Evolutionary conservation across 139 green algal genomes (phyloP).

Genomic region (Zygnema circumcarinatum): DNA sequence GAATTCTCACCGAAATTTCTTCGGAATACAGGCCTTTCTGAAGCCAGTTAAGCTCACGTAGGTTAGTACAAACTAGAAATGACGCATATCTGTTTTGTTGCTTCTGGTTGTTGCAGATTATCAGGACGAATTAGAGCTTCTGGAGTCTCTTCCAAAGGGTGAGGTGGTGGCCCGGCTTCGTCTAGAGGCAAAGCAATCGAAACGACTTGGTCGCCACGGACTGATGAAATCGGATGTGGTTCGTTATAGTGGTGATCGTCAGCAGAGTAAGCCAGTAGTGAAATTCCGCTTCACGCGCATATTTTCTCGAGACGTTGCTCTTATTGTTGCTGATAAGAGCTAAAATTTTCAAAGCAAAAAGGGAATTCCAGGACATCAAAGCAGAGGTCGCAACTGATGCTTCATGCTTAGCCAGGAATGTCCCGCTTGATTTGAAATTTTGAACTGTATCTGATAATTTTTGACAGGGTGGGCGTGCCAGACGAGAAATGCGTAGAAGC

Average conservation of each 20-base stretch:
- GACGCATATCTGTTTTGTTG: too few relatives aligned
- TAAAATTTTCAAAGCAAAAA: not conserved
- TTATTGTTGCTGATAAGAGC: not conserved
- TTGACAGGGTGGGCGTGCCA: too few relatives aligned
- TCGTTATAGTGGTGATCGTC: not conserved
- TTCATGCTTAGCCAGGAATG: too few relatives aligned
- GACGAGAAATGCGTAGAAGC: too few relatives aligned
- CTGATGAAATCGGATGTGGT: not conserved
- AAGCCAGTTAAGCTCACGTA: too few relatives aligned
- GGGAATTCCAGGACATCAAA: too few relatives aligned
- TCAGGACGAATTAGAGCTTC: not conserved
- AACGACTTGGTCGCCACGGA: not conserved
- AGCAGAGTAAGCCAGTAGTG: not conserved
- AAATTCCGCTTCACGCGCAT: not conserved
- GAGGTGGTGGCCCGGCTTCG: not conserved
- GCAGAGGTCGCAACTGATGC: too few relatives aligned
- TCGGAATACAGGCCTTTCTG: too few relatives aligned
- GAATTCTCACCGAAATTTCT: too few relatives aligned
- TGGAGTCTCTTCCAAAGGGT: not conserved
- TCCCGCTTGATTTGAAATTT: too few relatives aligned
- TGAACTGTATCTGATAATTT: too few relatives aligned
- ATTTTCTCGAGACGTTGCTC: not conserved
- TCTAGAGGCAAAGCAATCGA: not conserved
- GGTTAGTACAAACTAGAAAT: too few relatives aligned
- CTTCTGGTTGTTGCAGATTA: not conserved